These are phyloP conservation scores for Yarrowia sp. DNA, from an alignment of 805 yeast species.

Conservation along the genomic window DNA sequence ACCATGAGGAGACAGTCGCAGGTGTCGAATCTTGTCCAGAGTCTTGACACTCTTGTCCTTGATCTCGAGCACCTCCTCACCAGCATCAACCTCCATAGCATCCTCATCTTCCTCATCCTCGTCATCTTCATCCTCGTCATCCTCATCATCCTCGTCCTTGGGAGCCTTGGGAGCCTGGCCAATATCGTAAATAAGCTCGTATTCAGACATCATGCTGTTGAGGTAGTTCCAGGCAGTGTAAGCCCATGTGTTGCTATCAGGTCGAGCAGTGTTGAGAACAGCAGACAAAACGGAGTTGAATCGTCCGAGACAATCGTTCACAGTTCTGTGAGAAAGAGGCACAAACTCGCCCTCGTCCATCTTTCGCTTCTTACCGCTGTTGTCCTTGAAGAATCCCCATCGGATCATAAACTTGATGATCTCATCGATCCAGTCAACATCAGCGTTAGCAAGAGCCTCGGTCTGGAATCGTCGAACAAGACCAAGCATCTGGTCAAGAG, in stretches of 20 bases:
- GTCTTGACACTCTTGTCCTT: conserved; percentile 50
- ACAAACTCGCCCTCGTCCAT: conserved; percentile 15
- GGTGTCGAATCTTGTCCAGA: conserved; percentile 46
- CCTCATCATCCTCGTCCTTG: neutral
- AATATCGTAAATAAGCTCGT: conserved; percentile 38
- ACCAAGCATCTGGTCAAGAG: conserved; percentile 55
- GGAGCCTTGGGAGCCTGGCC: conserved; percentile 31
- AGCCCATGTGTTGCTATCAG: conserved; percentile 60
- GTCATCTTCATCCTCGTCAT: neutral
- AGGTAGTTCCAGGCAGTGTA: conserved; percentile 44
- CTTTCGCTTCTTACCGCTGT: conserved; percentile 3
- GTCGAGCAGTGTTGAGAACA: conserved; percentile 47
- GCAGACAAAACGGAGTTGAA: conserved; percentile 67
- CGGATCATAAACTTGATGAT: conserved; percentile 44
- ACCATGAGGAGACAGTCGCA: conserved; percentile 41
- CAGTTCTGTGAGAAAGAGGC: conserved; percentile 31
- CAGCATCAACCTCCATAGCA: conserved; percentile 25
- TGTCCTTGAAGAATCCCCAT: conserved; percentile 44
- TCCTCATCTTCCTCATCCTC: conserved; percentile 22
- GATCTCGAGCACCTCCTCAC: conserved; percentile 46
- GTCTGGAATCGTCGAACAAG: conserved; percentile 39
- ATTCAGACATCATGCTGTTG: neutral
- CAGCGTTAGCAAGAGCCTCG: conserved; percentile 29
- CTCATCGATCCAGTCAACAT: conserved; percentile 39
- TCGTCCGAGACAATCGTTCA: conserved; percentile 42